Percentiles rank a stretch among this genome's conserved stretches.
Evolutionary conservation across 202 grass and related monocot species (phyloP).

Genomic region (Setaria viridis): DNA sequence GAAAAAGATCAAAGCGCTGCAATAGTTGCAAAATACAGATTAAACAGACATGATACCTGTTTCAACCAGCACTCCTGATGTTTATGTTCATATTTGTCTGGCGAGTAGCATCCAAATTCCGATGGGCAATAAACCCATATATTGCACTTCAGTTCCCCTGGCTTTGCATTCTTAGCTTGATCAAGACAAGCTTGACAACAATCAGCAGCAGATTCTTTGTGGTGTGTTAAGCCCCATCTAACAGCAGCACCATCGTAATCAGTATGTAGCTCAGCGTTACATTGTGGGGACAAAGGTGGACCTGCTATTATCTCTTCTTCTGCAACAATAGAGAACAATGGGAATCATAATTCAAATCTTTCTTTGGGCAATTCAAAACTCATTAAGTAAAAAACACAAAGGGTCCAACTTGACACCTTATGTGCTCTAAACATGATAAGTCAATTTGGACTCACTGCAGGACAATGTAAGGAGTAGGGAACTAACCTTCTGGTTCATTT

Average conservation of each 20-base stretch:
- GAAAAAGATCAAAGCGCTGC: constrained; percentile 8
- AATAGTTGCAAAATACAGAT: constrained; percentile 12
- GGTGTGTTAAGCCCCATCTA: constrained; percentile 96
- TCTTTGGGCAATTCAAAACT: background rate
- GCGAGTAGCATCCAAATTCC: constrained; percentile 91
- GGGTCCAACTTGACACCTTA: background rate
- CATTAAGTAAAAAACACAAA: background rate
- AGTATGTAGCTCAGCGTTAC: constrained; percentile 78
- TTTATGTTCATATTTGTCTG: constrained; percentile 98
- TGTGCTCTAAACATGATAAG: constrained; percentile 16
- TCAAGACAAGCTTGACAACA: constrained; percentile 96
- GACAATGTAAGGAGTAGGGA: constrained; percentile 30
- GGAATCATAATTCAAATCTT: constrained; percentile 11
- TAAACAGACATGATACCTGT: constrained; percentile 65
- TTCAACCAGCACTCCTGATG: constrained; percentile 99
- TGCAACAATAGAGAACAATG: constrained; percentile 40
- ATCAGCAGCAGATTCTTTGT: constrained; percentile 87
- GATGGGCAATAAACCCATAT: constrained; percentile 99
- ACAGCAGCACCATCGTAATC: constrained; percentile 89
- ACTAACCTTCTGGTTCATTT: constrained; percentile 89
- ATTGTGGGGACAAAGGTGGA: constrained; percentile 73
- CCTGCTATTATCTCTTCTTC: constrained; percentile 91
- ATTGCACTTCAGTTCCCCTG: constrained; percentile 88
- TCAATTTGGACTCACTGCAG: background rate
- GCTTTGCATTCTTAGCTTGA: constrained; percentile 81